Percentiles rank a stretch among this genome's conserved stretches.
Evolutionary conservation across 805 yeast species (phyloP).

Genomic region (Lachancea nothofagi): DNA sequence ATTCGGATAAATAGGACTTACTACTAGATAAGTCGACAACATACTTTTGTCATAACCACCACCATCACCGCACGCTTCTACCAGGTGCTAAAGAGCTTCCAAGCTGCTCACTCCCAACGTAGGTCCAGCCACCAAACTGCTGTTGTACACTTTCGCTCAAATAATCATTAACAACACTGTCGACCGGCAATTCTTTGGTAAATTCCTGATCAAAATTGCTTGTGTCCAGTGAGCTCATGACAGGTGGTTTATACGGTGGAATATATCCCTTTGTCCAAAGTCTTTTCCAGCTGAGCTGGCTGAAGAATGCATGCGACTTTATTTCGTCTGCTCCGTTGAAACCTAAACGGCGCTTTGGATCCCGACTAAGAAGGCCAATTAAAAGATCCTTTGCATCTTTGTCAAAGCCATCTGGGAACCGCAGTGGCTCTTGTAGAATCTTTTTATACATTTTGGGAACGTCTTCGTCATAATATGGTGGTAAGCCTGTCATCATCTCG

Average conservation of each 20-base stretch:
- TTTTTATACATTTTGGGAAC: conserved; percentile 90
- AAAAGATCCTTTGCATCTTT: conserved; percentile 79
- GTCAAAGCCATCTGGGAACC: conserved; percentile 84
- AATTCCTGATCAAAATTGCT: conserved; percentile 90
- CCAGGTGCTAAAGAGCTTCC: conserved; percentile 35
- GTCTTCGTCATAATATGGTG: conserved; percentile 95
- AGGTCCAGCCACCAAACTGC: conserved; percentile 99
- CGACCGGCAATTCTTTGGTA: conserved; percentile 88
- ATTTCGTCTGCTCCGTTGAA: conserved; percentile 78
- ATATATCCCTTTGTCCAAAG: conserved; percentile 79
- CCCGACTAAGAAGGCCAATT: conserved; percentile 70
- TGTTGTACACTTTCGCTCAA: conserved; percentile 92
- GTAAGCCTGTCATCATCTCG: conserved; percentile 95
- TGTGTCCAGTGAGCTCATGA: conserved; percentile 78
- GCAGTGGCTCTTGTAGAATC: conserved; percentile 81
- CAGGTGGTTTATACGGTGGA: conserved; percentile 94
- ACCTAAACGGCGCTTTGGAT: conserved; percentile 75
- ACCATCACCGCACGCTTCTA: conserved; percentile 25
- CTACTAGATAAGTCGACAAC: too few species aligned
- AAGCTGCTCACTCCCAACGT: conserved; percentile 59
- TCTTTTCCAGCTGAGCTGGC: conserved; percentile 85
- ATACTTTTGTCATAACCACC: background rate
- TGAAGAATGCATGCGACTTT: conserved; percentile 77
- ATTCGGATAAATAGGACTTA: too few species aligned
- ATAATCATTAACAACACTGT: conserved; percentile 89